phyloP scores from a whole-genome alignment of 2,329 filamentous ascomycete species.

The Clonostachys rhizophaga region DNA sequence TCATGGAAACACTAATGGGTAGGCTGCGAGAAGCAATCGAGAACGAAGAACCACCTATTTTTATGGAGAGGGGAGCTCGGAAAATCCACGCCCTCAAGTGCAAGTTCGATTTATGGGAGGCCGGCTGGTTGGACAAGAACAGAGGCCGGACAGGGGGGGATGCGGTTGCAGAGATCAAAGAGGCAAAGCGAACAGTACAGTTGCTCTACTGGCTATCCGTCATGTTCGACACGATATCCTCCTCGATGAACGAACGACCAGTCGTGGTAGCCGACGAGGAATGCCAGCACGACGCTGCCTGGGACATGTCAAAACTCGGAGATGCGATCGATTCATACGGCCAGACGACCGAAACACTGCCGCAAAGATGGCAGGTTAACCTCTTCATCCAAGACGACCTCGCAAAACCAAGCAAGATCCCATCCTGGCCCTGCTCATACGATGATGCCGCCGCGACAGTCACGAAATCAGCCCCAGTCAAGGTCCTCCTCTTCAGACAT shows the following conservation, averaged over 20 bases:
- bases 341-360: not conserved
- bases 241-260: constrained; percentile 39
- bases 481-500: constrained; percentile 51
- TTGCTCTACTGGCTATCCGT: constrained; percentile 54
- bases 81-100: constrained; percentile 29
- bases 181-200: constrained; percentile 37
- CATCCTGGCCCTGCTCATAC: constrained; percentile 48
- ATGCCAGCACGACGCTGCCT: constrained; percentile 21
- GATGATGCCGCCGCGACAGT: constrained; percentile 40
- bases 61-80: constrained; percentile 26
- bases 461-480: constrained; percentile 48
- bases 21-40: constrained; percentile 12
- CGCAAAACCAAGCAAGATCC: constrained; percentile 7
- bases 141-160: not conserved
- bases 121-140: not conserved
- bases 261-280: constrained; percentile 30
- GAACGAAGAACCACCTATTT: constrained; percentile 16
- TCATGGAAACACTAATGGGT: not conserved
- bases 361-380: constrained; percentile 13
- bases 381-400: constrained; percentile 16
- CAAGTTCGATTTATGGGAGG: constrained; percentile 15
- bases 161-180: not conserved
- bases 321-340: not conserved
- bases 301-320: not conserved
- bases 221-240: constrained; percentile 54